These are phyloP conservation scores for Helicocarpus griseus DNA, from an alignment of 2,329 filamentous ascomycete genomes.

Conservation along the genomic window DNA sequence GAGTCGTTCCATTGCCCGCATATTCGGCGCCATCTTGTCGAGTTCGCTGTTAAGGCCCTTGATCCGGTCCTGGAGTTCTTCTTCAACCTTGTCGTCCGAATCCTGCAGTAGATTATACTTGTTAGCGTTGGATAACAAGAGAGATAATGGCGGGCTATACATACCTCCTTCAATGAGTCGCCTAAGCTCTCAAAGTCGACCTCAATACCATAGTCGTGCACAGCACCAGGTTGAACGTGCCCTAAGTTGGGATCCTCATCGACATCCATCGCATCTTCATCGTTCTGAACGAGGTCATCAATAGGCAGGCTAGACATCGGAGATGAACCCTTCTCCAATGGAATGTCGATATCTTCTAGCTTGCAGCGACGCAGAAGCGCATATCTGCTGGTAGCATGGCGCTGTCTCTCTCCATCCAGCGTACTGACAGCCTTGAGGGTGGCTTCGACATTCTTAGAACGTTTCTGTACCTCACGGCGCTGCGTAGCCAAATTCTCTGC, in stretches of 20 bases:
- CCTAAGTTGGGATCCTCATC: slow-evolving; percentile 55
- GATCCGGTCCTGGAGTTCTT: slow-evolving; percentile 68
- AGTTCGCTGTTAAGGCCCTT: slow-evolving; percentile 64
- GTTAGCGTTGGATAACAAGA: slow-evolving; percentile 19
- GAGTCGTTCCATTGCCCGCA: slow-evolving; percentile 86
- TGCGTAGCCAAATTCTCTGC: slow-evolving; percentile 69
- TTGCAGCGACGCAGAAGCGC: slow-evolving; percentile 79
- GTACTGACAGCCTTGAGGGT: slow-evolving; percentile 63
- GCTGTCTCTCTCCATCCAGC: slow-evolving; percentile 78
- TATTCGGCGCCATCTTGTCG: slow-evolving; percentile 92
- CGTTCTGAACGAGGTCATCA: slow-evolving; percentile 66
- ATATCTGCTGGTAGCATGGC: slow-evolving; percentile 75
- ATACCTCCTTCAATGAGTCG: slow-evolving; percentile 69
- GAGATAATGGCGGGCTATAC: slow-evolving; percentile 20
- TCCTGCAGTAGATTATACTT: slow-evolving; percentile 42
- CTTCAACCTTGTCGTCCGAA: slow-evolving; percentile 61
- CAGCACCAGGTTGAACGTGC: slow-evolving; percentile 47
- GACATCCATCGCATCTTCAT: slow-evolving; percentile 86
- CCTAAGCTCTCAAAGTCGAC: slow-evolving; percentile 76
- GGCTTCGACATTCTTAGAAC: slow-evolving; percentile 71
- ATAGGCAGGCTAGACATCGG: slow-evolving; percentile 74
- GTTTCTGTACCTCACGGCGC: slow-evolving; percentile 70
- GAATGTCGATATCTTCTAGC: slow-evolving; percentile 83
- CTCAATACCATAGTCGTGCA: slow-evolving; percentile 86
- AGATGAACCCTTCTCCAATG: slow-evolving; percentile 60